Conservation (phyloP, 768 basidiomycete genomes). For the Dentipellis fragilis region DNA sequence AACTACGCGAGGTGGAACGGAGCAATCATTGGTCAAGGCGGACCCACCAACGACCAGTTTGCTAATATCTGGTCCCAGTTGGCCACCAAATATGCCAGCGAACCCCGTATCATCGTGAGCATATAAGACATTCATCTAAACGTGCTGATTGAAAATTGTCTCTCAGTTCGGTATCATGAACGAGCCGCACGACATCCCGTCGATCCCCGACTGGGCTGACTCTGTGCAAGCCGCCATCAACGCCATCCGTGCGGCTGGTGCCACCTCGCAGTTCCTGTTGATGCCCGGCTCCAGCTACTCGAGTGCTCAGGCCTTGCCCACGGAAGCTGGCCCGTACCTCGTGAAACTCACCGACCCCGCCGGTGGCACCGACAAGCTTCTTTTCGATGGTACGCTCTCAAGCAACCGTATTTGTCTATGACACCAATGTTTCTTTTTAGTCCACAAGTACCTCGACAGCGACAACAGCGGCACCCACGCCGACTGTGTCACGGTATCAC, state of each 20-base stretch:
- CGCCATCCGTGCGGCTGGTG: slow-evolving; percentile 32
- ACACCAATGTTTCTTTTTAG: slow-evolving; percentile 8
- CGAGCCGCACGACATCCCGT: slow-evolving; percentile 36
- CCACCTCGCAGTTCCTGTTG: slow-evolving; percentile 30
- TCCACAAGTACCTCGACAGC: slow-evolving; percentile 36
- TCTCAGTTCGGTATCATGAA: slow-evolving; percentile 29
- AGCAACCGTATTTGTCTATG: not conserved
- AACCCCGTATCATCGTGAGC: slow-evolving; percentile 27
- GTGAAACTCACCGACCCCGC: slow-evolving; percentile 32
- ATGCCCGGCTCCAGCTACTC: slow-evolving; percentile 35
- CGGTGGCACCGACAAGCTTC: slow-evolving; percentile 25
- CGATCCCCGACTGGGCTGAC: slow-evolving; percentile 25
- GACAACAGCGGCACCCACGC: slow-evolving; percentile 34
- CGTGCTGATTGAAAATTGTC: not conserved
- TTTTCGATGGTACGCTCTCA: slow-evolving; percentile 28
- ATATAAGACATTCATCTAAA: slow-evolving; percentile 10
- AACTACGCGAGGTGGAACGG: slow-evolving; percentile 55
- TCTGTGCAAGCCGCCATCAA: slow-evolving; percentile 30
- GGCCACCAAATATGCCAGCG: slow-evolving; percentile 26
- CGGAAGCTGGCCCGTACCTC: slow-evolving; percentile 29
- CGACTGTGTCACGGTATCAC: slow-evolving; percentile 29
- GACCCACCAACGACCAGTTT: slow-evolving; percentile 31
- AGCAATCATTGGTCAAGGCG: slow-evolving; percentile 29
- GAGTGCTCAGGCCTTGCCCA: slow-evolving; percentile 27
- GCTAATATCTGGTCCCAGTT: slow-evolving; percentile 31